These are phyloP conservation scores for Zopfochytrium polystomum DNA, from an alignment of 371 early-diverging fungal species.

Conservation along the genomic window DNA sequence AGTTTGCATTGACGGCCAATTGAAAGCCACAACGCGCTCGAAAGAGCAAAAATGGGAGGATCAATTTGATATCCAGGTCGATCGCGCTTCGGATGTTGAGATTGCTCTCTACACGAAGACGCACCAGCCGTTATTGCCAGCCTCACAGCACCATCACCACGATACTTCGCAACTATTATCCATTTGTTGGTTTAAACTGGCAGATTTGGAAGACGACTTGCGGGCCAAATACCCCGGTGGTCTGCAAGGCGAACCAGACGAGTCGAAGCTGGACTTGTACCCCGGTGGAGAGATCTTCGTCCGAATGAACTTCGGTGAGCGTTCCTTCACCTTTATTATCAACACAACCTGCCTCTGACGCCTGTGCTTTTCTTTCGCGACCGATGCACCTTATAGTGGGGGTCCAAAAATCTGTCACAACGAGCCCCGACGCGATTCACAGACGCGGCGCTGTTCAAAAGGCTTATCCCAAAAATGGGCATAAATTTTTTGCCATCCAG, in stretches of 20 bases:
- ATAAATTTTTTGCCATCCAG: constrained; percentile 42
- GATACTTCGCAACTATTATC: constrained; percentile 34
- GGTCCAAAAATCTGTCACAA: too few species aligned
- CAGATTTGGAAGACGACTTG: constrained; percentile 46
- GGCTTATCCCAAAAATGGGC: constrained; percentile 46
- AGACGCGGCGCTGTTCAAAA: constrained; percentile 49
- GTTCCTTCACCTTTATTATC: neutral
- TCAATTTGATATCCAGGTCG: constrained; percentile 41
- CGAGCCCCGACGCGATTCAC: constrained; percentile 28
- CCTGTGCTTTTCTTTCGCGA: too few species aligned
- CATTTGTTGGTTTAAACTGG: constrained; percentile 46
- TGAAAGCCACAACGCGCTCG: constrained; percentile 35
- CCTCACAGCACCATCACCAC: too few species aligned
- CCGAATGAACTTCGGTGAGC: constrained; percentile 37
- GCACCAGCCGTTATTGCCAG: constrained; percentile 31
- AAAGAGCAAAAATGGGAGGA: constrained; percentile 42
- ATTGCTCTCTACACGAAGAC: constrained; percentile 40
- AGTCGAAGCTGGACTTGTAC: constrained; percentile 51
- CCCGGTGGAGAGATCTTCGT: constrained; percentile 49
- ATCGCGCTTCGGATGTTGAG: constrained; percentile 49
- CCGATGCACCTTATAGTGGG: constrained; percentile 24
- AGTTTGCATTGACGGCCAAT: constrained; percentile 39
- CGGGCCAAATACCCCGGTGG: constrained; percentile 26
- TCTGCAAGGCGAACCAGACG: constrained; percentile 31
- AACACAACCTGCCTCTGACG: too few species aligned